Evolutionary conservation across 108 stramenopile species (phyloP), one percentile per base, ranked within the genome.

Genomic region (Skeletonema costatum): DNA sequence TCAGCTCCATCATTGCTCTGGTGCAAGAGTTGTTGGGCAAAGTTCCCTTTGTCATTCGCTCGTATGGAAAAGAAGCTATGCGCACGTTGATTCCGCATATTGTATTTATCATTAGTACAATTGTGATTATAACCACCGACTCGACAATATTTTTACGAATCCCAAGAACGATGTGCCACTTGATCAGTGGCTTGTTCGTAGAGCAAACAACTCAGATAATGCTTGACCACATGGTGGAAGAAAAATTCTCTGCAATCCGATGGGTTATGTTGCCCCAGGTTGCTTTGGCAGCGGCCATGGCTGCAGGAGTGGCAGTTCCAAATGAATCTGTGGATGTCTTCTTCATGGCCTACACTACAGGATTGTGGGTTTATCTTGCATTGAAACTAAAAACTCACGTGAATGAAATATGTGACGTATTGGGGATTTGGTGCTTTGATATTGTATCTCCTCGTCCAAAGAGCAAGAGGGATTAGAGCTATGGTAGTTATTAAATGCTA

Each of bases 351-450:
- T 94, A 93, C 74, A 77, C 86, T 11, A 77, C 80, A 30, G 74
- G 71, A 13, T 64, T 92, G 36, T 82, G 80, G 61, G 68, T 88
- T 17, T 94, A 87, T 75, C 60, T 92, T 33, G 64, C 74, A 3
- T 81, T 89, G 65, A 94, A 93, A 77, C 71, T 86, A 21, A 67
- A 66, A 0, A 41, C 89, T 31, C 68, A 87, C 33, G 72, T 94
- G 32, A 72, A 76, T 46, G 96, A 96, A 76, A 89, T 93, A 31
- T 94, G 93, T 58, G 66, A 78, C 71, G 82, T 89, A 1, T 70
- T 97, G 63, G 73, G 86, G 6, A 94, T 97, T 64, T 93, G 88
- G 88, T 97, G 96, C 60, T 96, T 96, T 80, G 91, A 93, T 64
- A 96, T 96, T 80, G 66, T 78, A 16, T 83, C 84, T 32, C 82